Evolutionary conservation across 2,329 filamentous ascomycete genomes (phyloP).

Genomic region (Arthrobotrys megalospora): DNA sequence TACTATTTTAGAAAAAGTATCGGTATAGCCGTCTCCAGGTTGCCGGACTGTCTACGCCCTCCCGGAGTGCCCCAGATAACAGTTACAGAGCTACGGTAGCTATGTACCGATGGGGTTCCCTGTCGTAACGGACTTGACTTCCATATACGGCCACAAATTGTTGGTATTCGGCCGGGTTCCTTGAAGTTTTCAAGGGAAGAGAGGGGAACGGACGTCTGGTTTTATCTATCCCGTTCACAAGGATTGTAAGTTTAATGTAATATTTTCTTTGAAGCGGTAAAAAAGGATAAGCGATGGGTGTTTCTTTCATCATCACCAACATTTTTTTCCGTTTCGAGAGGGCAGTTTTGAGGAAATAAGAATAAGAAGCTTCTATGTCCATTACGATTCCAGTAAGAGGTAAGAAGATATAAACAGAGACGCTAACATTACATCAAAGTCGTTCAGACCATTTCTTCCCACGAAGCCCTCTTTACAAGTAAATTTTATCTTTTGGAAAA

Average conservation of each 20-base stretch:
- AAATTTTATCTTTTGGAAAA: conserved; percentile 50
- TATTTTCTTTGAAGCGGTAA: conserved; percentile 17
- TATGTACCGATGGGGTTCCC: conserved; percentile 27
- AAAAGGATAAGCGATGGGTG: conserved; percentile 28
- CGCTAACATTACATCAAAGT: conserved; percentile 61
- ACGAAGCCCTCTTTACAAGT: conserved; percentile 49
- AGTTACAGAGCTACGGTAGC: conserved; percentile 16
- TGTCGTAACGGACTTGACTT: conserved; percentile 50
- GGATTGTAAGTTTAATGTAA: conserved; percentile 13
- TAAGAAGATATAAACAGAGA: conserved; percentile 57
- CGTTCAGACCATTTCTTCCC: conserved; percentile 57
- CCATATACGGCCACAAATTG: conserved; percentile 49
- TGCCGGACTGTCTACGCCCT: background rate
- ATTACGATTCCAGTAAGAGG: conserved; percentile 28
- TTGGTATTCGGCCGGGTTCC: conserved; percentile 44
- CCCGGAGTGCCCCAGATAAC: background rate
- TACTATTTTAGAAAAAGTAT: background rate
- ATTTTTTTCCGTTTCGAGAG: conserved; percentile 22
- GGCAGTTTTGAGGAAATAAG: background rate
- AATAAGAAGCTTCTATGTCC: conserved; percentile 49
- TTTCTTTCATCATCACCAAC: conserved; percentile 25
- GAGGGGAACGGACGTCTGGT: background rate
- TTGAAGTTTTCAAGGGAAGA: conserved; percentile 25
- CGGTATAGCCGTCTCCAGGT: conserved; percentile 5
- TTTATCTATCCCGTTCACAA: conserved; percentile 28